Percentiles rank a stretch among this genome's conserved stretches.
Evolutionary conservation across 192 early-diverging fungal genomes (phyloP).

Genomic region (Gonapodya sp.): DNA sequence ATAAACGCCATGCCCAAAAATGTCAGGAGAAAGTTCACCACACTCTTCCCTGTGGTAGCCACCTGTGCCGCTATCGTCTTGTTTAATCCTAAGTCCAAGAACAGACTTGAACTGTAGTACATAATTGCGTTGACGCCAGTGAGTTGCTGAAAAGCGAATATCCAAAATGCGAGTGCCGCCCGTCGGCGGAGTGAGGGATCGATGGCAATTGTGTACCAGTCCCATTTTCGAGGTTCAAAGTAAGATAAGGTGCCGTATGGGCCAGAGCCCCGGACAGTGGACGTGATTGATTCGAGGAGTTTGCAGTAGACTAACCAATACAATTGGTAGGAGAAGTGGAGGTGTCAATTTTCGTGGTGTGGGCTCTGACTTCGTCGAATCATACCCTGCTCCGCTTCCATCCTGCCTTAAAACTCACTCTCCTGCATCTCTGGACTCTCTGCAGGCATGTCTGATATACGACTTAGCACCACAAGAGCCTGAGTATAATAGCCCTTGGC

Average conservation of each 20-base stretch:
- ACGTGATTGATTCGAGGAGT: background rate
- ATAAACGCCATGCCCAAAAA: slow-evolving; percentile 30
- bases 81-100: slow-evolving; percentile 13
- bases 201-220: background rate
- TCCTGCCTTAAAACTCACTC: background rate
- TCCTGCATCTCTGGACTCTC: background rate
- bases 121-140: slow-evolving; percentile 84
- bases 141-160: slow-evolving; percentile 53
- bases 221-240: background rate
- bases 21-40: slow-evolving; percentile 74
- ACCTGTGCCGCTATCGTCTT: background rate
- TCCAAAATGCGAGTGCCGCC: background rate
- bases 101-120: slow-evolving; percentile 62
- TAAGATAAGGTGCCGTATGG: background rate
- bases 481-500: background rate
- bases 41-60: slow-evolving; percentile 51
- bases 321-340: background rate
- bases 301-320: background rate
- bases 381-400: background rate
- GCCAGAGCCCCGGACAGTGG: background rate
- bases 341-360: background rate
- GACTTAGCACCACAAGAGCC: background rate
- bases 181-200: background rate
- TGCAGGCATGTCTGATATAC: background rate
- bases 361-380: background rate